Conservation (phyloP, 2,329 filamentous ascomycete genomes). For the Penicillium sclerotiorum region DNA sequence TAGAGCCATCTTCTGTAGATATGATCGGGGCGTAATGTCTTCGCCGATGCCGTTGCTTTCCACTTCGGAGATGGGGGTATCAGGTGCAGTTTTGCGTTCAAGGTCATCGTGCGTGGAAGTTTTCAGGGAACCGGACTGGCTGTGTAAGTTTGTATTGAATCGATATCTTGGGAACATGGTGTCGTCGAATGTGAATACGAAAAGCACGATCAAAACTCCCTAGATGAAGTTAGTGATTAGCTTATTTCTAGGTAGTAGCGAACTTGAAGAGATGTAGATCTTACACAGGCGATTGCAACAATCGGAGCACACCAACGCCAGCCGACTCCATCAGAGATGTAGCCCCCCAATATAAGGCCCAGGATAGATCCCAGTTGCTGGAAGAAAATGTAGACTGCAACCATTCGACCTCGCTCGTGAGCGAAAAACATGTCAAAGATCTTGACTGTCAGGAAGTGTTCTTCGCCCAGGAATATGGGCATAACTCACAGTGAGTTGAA, state of each 20-base stretch:
- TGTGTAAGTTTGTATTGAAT: conserved; percentile 17
- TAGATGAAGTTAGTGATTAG: conserved; percentile 3
- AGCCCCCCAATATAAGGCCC: conserved; percentile 41
- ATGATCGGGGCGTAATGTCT: conserved; percentile 25
- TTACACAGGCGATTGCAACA: conserved; percentile 35
- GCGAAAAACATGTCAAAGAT: conserved; percentile 45
- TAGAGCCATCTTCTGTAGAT: conserved; percentile 27
- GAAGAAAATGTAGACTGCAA: conserved; percentile 44
- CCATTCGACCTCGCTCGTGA: conserved; percentile 40
- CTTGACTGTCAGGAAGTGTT: too few species aligned
- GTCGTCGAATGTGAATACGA: conserved; percentile 40
- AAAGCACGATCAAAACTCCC: conserved; percentile 28
- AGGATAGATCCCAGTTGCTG: conserved; percentile 45
- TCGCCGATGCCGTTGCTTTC: conserved; percentile 22
- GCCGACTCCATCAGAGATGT: conserved; percentile 37
- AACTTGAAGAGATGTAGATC: conserved; percentile 10
- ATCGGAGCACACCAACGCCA: conserved; percentile 42
- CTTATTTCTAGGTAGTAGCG: too few species aligned
- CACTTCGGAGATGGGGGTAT: conserved; percentile 15
- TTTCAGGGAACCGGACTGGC: background rate
- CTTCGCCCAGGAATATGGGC: too few species aligned
- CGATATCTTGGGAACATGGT: conserved; percentile 40
- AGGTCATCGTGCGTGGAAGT: conserved; percentile 8
- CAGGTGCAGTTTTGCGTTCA: background rate
- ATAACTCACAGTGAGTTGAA: conserved; percentile 41